phyloP scores from a whole-genome alignment of 257 asterid species.

The Linaria vulgaris region DNA sequence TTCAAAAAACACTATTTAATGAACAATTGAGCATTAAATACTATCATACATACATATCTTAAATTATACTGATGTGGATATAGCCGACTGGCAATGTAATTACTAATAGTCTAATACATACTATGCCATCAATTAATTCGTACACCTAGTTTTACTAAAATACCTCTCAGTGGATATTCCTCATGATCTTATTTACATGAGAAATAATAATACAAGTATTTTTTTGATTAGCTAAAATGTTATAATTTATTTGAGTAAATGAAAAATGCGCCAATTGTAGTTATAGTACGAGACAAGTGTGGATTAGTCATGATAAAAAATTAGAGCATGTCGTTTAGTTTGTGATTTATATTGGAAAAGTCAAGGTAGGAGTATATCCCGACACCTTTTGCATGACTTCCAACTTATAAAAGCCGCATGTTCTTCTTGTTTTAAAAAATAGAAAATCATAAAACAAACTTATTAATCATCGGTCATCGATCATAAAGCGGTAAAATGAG shows the following conservation, averaged over 20 bases:
- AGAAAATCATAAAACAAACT: not conserved
- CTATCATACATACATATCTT: not conserved
- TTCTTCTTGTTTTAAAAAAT: not conserved
- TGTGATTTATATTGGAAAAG: constrained; percentile 8
- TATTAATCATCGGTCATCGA: not conserved
- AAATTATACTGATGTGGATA: constrained; percentile 5
- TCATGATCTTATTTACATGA: no score
- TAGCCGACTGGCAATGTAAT: not conserved
- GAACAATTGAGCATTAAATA: not conserved
- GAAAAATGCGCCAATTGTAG: not conserved
- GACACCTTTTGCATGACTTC: not conserved
- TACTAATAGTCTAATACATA: not conserved
- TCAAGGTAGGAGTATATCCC: constrained; percentile 22
- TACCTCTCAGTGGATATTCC: not conserved
- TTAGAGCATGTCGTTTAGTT: not conserved
- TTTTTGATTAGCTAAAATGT: not conserved
- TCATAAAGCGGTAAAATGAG: constrained; percentile 22
- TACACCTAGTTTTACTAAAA: not conserved
- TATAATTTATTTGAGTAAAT: not conserved
- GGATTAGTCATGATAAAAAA: not conserved
- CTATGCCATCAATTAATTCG: not conserved
- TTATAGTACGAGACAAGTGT: not conserved
- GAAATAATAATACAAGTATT: no score
- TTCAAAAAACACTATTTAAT: not conserved
- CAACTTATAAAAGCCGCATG: not conserved